These are phyloP conservation scores for Ceriops zippeliana DNA, from an alignment of 345 rosid genomes.

Conservation along the genomic window DNA sequence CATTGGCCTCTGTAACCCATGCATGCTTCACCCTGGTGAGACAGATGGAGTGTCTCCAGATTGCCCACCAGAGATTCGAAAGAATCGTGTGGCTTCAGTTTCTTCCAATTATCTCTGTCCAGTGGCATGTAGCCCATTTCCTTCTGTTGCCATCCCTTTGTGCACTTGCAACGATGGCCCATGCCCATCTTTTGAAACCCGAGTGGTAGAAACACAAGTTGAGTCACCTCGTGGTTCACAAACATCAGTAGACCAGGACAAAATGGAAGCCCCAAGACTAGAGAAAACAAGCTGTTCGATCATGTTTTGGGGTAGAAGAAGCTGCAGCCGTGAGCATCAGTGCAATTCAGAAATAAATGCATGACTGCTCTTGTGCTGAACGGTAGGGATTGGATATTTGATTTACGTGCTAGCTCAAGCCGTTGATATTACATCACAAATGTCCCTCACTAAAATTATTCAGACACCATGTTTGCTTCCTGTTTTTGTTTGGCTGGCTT, in stretches of 20 bases:
- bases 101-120: conserved; percentile 86
- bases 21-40: conserved; percentile 78
- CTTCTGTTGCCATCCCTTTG: conserved; percentile 75
- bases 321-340: conserved; percentile 94
- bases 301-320: conserved; percentile 97
- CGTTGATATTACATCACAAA: not conserved
- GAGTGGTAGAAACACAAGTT: conserved; percentile 46
- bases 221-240: conserved; percentile 50
- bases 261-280: conserved; percentile 62
- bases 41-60: conserved; percentile 53
- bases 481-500: conserved; percentile 21
- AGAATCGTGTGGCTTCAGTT: conserved; percentile 64
- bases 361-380: conserved; percentile 24
- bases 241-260: conserved; percentile 52
- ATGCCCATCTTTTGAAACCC: conserved; percentile 68
- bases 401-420: not conserved
- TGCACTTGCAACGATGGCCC: conserved; percentile 86
- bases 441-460: not conserved
- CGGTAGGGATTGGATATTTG: not conserved
- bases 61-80: conserved; percentile 54
- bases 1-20: conserved; percentile 84
- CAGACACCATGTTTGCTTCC: conserved; percentile 28
- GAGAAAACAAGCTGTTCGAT: conserved; percentile 84
- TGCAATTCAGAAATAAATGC: conserved; percentile 97
- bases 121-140: conserved; percentile 88